Conservation (phyloP, 164 flowering plant genomes). For the Stephania japonica region DNA sequence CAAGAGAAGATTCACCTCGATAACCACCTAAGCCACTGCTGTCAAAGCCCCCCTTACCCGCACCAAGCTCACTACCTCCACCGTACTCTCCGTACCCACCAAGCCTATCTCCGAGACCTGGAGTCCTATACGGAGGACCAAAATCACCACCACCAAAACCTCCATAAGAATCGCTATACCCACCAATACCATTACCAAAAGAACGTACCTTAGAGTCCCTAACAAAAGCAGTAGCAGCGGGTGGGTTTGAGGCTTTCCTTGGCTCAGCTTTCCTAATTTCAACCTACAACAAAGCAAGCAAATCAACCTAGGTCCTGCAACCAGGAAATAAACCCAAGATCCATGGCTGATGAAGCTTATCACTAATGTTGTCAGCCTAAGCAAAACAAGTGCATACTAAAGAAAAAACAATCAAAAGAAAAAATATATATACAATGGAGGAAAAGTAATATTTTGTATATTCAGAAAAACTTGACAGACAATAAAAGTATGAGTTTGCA, state of each 20-base stretch:
- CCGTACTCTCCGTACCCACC: constrained; percentile 59
- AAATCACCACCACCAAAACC: constrained; percentile 48
- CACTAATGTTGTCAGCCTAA: neutral
- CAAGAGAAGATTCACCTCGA: constrained; percentile 43
- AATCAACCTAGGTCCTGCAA: constrained; percentile 60
- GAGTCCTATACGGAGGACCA: constrained; percentile 68
- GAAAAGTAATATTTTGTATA: neutral
- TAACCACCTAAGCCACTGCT: constrained; percentile 39
- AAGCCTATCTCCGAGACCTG: constrained; percentile 47
- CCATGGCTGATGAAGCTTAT: constrained; percentile 18
- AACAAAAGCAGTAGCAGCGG: constrained; percentile 54
- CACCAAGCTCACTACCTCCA: constrained; percentile 40
- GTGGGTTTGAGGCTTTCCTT: constrained; percentile 85
- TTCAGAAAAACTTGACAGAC: neutral
- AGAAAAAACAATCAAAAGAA: neutral
- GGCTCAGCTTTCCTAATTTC: constrained; percentile 99
- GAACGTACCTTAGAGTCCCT: constrained; percentile 76
- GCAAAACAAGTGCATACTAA: neutral
- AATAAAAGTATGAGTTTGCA: neutral
- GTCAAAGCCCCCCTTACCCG: constrained; percentile 40
- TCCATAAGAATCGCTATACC: constrained; percentile 51
- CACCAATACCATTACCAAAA: constrained; percentile 53
- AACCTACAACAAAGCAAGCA: constrained; percentile 92
- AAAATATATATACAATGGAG: neutral
- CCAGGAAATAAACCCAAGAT: constrained; percentile 19